Base-by-base conservation (phyloP, 1,139 yeast genomes). In the Hanseniaspora sp. region DNA sequence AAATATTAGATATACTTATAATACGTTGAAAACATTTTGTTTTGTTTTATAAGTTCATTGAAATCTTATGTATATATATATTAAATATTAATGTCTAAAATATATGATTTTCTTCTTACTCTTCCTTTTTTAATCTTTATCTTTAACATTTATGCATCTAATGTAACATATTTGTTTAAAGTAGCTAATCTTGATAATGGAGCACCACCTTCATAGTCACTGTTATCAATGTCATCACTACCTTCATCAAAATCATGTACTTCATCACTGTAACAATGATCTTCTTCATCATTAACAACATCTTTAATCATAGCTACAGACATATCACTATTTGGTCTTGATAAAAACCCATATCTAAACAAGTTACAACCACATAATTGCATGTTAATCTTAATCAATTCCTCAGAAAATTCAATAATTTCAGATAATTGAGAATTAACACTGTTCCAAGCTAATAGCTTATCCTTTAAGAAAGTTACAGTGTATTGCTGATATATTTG, bases 361-460 rank as follows among this genome's bases (percentile, higher is more conserved):
- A 71, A 74, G 55, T 72, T 69, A 13, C 71, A 74, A 30, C 80
- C 80, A 31, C 74, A 76, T 7, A 76, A 61, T 12, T 72, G 59
- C 58, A 71, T 74, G 0, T 73, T 66, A 42, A 76, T 59, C 52
- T 68, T 70, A 5, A 70, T 59, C 9, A 76, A 62, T 58, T 75
- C 79, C 58, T 76, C 79, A 31, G 73, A 66, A 58, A 74, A 75
- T 52, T 72, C 76, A 46, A 75, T 74, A 35, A 76, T 67, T 59
- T 76, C 79, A 55, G 74, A 78, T 2, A 72, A 61, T 0, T 77
- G 77, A 2, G 76, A 71, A 56, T 73, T 71, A 0, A 76, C 65
- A 1, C 79, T 79, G 59, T 74, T 75, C 80, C 80, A 76, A 52
- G 75, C 69, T 62, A 75, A 64, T 57, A 72, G 72, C 55, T 69